Percentiles rank a stretch among this genome's conserved stretches.
Evolutionary conservation across 164 flowering plant species (phyloP).

Genomic region (Nymphaea thermarum): DNA sequence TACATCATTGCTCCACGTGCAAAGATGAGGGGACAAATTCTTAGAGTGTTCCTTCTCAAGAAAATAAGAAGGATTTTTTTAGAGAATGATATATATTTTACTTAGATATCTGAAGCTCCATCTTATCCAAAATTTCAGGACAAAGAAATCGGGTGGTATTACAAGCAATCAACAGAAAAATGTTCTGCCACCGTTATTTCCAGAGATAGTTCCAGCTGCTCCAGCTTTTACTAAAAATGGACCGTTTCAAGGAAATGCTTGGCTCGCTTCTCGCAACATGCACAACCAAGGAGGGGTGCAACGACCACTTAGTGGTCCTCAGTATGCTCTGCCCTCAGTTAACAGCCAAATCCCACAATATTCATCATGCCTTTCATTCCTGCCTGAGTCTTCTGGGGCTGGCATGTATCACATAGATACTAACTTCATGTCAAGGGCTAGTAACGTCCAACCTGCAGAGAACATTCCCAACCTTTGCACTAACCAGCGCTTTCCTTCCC

Average conservation of each 20-base stretch:
- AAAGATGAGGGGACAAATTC: no score
- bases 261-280: background rate
- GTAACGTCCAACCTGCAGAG: background rate
- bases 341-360: background rate
- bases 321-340: background rate
- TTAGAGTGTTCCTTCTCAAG: no score
- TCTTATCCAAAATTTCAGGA: background rate
- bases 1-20: no score
- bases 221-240: background rate
- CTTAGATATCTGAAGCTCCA: background rate
- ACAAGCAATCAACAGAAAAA: background rate
- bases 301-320: no score
- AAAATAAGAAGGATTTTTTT: no score
- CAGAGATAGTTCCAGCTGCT: background rate
- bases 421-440: background rate
- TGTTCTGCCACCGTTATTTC: background rate
- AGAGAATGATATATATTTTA: background rate
- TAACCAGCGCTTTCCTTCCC: background rate
- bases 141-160: background rate
- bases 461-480: no score
- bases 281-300: background rate
- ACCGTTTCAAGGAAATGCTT: background rate
- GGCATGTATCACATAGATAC: background rate
- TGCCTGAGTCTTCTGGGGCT: background rate
- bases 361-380: background rate